phyloP scores from a whole-genome alignment of 345 rosid genomes.

The Garcia nutans region DNA sequence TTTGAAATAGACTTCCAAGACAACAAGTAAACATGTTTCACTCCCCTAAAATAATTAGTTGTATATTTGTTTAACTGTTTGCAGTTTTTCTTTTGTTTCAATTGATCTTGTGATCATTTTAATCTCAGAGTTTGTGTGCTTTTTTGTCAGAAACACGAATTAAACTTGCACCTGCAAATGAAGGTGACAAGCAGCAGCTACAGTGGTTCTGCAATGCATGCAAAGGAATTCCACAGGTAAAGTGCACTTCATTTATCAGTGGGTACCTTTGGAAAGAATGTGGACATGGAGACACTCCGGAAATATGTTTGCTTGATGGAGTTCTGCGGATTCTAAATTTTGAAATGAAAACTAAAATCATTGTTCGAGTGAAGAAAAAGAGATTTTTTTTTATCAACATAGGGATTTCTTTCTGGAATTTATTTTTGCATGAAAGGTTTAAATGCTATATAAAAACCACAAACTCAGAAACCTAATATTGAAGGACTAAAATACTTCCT shows the following conservation, averaged over 20 bases:
- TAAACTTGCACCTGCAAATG: slow-evolving; percentile 73
- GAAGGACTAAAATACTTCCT: neutral
- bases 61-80: neutral
- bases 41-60: neutral
- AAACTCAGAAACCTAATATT: neutral
- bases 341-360: neutral
- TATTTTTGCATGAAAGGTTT: neutral
- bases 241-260: neutral
- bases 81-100: neutral
- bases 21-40: neutral
- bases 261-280: neutral
- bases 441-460: neutral
- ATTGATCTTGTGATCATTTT: neutral
- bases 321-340: neutral
- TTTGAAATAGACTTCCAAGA: slow-evolving; percentile 13
- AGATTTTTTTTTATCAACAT: neutral
- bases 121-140: slow-evolving; percentile 12
- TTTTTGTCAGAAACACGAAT: slow-evolving; percentile 63
- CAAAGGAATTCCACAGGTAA: slow-evolving; percentile 94
- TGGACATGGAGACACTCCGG: neutral
- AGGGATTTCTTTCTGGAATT: neutral
- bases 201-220: slow-evolving; percentile 89
- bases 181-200: slow-evolving; percentile 73
- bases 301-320: neutral
- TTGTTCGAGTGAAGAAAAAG: neutral